Percentiles rank a stretch among this genome's conserved stretches.
phyloP scores from a whole-genome alignment of 768 basidiomycete genomes.

The Podaxis sp. region DNA sequence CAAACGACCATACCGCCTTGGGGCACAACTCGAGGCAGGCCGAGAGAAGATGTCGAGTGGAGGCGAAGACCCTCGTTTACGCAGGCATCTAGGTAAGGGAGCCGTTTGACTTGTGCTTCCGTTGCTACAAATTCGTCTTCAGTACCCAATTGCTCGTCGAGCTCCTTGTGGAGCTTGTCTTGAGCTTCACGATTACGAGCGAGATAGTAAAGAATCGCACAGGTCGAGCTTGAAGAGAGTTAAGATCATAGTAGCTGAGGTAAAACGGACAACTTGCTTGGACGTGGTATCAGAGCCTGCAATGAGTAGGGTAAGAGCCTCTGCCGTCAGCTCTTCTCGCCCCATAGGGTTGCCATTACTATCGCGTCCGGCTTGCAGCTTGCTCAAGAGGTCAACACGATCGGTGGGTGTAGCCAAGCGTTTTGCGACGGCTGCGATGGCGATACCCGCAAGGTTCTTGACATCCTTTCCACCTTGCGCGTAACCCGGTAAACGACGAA shows the following conservation, averaged over 20 bases:
- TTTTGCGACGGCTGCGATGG: conserved; percentile 77
- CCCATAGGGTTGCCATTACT: conserved; percentile 81
- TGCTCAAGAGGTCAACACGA: conserved; percentile 77
- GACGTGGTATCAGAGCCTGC: conserved; percentile 93
- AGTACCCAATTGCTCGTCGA: conserved; percentile 57
- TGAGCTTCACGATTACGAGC: conserved; percentile 66
- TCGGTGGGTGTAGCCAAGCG: conserved; percentile 70
- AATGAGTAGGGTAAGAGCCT: conserved; percentile 83
- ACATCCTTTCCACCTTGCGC: conserved; percentile 64
- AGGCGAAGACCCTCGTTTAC: conserved; percentile 85
- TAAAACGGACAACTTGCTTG: conserved; percentile 53
- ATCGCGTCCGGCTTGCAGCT: conserved; percentile 78
- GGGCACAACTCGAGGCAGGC: conserved; percentile 79
- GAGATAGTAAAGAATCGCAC: conserved; percentile 86
- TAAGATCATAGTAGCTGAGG: neutral
- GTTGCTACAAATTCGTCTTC: conserved; percentile 63
- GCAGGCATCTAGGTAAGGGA: conserved; percentile 83
- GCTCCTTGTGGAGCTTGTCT: conserved; percentile 72
- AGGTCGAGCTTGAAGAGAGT: conserved; percentile 65
- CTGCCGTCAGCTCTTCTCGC: conserved; percentile 81
- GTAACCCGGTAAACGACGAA: conserved; percentile 75
- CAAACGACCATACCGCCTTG: conserved; percentile 66
- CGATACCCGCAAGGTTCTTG: conserved; percentile 73
- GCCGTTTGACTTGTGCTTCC: conserved; percentile 67
- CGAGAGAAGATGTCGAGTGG: conserved; percentile 82